Base-by-base conservation (phyloP, 106 monocot genomes). In the Dioscorea zingiberensis region DNA sequence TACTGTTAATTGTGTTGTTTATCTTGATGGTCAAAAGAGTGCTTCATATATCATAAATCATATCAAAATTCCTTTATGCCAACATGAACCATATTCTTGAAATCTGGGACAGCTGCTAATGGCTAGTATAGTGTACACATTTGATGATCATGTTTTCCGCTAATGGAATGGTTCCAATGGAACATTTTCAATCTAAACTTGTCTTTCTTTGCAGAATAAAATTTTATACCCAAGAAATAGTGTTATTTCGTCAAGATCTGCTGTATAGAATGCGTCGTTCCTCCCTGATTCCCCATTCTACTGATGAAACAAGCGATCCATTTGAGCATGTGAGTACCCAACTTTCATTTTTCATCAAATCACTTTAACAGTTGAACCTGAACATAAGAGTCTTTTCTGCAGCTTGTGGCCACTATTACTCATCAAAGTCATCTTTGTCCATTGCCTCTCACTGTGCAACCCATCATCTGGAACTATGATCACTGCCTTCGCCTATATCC, bases 391-490 rank as follows among this genome's bases (percentile, higher is more conserved):
- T 54, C 13, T 61, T 44, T 15, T 23, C 64, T 77, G 68, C 98
- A 98, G 98, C 88, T 98, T 66, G 98, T 98, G 47, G 86, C 93
- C 0, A 98, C 98, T 24, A 98, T 98, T 28, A 98, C 89, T 54
- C 98, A 98, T 74, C 98, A 98, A 68, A 93, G 98, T 71, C 98
- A 98, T 80, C 93, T 98, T 60, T 98, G 98, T 49, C 98, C 98
- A 2, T 69, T 98, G 75, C 89, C 98, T 55, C 80, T 98, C 4
- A 93, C 98, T 0, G 84, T 93, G 30, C 85, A 98, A 72, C 89
- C 98, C 21, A 89, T 98, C 55, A 89, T 98, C 46, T 98, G 98
- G 98, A 98, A 87, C 75, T 98, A 98, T 66, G 98, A 98, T 62
- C 98, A 98, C 70, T 86, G 84, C 77, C 86, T 98, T 14, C 75